Evolutionary conservation across 2,329 filamentous ascomycete species (phyloP), one percentile per base, ranked within the genome.

Genomic region (Nectriaceae sp.): DNA sequence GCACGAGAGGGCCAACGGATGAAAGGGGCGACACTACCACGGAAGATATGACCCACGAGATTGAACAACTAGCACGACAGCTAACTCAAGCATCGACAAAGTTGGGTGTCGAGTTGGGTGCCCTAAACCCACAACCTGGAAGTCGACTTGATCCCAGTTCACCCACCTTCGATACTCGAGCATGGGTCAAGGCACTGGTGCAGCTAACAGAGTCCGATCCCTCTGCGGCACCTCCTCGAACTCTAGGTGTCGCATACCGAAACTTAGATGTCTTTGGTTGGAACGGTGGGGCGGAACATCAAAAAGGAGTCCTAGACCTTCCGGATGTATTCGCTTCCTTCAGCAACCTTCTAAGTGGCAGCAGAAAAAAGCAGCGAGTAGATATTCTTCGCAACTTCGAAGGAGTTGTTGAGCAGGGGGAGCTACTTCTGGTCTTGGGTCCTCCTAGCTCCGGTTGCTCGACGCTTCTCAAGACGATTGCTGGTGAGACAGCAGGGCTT

Each of bases 401-500:
- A n/a, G 64, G 64, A 11, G 42, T 66, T 2, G 29, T 66, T 4
- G 61, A 66, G 0, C 41, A 64, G 3, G 64, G 64, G 0, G 63
- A 66, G 39, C 21, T 66, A 40, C n/a, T 66, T 0, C 51, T 66
- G 2, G 64, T 66, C 1, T 53, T 86, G 5, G 83, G 83, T 10
- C 76, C 79, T 26, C 82, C 81, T 4, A 71, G 71, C 1, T 65
- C 65, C 31, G 81, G 81, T 15, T 82, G 79, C 57, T 77, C 75
- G n/a, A 84, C 80, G 0, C 64, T 84, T 1, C 66, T 84, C 10
- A 83, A 83, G 61, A 75, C 79, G 0, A 72, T 84, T 16, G 71
- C 72, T 0, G 77, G 77, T n/a, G 75, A 83, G 52, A 72, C 76
- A 5, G 68, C 77, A 24, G 79, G 57, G 11, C 51, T 66, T 1